phyloP scores from a whole-genome alignment of 2,329 filamentous ascomycete species.

The Aspergillus novoparasiticus region DNA sequence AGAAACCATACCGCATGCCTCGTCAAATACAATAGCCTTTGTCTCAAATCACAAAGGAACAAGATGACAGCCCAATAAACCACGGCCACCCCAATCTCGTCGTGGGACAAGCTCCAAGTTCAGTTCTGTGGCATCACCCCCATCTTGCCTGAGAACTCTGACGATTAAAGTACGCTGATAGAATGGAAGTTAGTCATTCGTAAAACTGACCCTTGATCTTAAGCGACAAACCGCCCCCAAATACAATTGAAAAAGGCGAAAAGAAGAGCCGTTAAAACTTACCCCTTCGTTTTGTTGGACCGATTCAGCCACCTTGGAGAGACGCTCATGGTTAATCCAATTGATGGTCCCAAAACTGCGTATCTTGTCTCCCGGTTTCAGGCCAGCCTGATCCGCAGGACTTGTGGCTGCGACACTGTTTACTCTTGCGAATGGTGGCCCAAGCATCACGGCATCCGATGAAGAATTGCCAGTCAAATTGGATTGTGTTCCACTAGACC shows the following conservation, averaged over 20 bases:
- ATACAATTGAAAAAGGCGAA: neutral
- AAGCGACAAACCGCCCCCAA: neutral
- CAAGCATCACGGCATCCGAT: conserved; percentile 41
- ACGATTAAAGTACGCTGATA: conserved; percentile 70
- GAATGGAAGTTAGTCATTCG: conserved; percentile 4
- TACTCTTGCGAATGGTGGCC: conserved; percentile 81
- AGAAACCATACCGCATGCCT: conserved; percentile 24
- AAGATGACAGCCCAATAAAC: conserved; percentile 87
- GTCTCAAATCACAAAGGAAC: conserved; percentile 66
- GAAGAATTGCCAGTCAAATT: conserved; percentile 26
- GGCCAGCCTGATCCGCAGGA: conserved; percentile 79
- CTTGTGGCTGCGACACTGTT: conserved; percentile 78
- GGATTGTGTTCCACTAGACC: conserved; percentile 25
- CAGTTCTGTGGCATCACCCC: conserved; percentile 55
- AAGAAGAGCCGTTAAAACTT: conserved; percentile 41
- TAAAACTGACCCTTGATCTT: neutral
- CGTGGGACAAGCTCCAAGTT: conserved; percentile 74
- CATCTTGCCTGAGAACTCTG: conserved; percentile 59
- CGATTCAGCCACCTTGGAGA: conserved; percentile 83
- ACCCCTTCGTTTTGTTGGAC: conserved; percentile 90
- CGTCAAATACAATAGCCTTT: conserved; percentile 7
- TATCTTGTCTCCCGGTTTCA: conserved; percentile 79
- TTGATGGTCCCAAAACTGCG: conserved; percentile 84
- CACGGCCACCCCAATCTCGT: conserved; percentile 85
- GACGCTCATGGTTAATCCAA: conserved; percentile 79